Conservation (phyloP, 306 rosid species). For the Malus asiatica region DNA sequence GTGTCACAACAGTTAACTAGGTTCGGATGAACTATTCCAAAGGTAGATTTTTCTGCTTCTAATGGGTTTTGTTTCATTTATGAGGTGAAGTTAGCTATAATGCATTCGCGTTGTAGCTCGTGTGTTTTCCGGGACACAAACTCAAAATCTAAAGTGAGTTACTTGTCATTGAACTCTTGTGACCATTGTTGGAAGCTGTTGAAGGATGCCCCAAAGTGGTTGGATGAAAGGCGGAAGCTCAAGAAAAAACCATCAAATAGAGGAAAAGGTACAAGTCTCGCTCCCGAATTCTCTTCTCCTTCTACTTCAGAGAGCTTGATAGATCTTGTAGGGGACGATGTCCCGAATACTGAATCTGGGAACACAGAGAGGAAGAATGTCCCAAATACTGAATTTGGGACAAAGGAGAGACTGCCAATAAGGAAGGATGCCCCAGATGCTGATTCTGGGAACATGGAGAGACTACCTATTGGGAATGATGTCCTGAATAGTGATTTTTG, state of each 20-base stretch:
- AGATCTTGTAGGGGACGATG: not conserved
- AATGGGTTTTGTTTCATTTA: not conserved
- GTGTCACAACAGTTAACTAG: conserved; percentile 16
- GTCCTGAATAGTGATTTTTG: not conserved
- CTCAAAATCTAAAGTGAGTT: not conserved
- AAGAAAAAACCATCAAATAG: not conserved
- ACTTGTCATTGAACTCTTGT: not conserved
- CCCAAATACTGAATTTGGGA: not conserved
- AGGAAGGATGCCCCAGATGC: not conserved
- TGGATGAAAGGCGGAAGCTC: not conserved
- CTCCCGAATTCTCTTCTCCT: not conserved
- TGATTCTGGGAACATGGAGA: not conserved
- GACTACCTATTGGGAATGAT: not conserved
- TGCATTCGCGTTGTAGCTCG: not conserved
- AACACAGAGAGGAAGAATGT: not conserved
- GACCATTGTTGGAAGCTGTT: not conserved
- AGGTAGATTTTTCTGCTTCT: not conserved
- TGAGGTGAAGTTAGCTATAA: not conserved
- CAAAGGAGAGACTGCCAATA: not conserved
- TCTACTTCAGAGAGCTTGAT: not conserved
- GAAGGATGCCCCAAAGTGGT: not conserved
- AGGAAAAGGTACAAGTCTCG: not conserved
- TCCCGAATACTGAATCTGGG: not conserved
- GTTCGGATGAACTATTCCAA: not conserved
- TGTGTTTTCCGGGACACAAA: not conserved